A percentile compares a stretch with the other conserved stretches of the same genome.
Evolutionary conservation across 2,329 filamentous ascomycete species (phyloP).

Genomic region (Nothophoma quercina): DNA sequence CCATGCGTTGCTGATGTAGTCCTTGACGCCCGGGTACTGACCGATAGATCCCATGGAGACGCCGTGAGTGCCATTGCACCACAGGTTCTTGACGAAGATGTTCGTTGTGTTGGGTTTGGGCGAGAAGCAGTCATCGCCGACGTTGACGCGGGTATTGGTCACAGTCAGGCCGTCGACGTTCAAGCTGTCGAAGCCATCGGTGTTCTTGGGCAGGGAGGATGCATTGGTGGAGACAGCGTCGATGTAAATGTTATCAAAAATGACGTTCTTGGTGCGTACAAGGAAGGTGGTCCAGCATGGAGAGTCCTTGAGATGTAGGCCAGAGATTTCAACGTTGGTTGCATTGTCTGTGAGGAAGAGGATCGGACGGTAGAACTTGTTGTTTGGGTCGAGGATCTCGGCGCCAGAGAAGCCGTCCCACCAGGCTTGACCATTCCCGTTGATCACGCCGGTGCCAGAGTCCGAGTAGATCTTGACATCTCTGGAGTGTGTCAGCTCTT

Average conservation of each 20-base stretch:
- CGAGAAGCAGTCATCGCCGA: conserved; percentile 45
- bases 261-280: conserved; percentile 63
- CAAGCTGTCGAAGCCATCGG: conserved; percentile 68
- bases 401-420: conserved; percentile 56
- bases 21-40: conserved; percentile 41
- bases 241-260: conserved; percentile 62
- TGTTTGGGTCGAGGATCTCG: conserved; percentile 61
- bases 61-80: conserved; percentile 46
- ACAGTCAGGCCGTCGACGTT: conserved; percentile 62
- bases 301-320: conserved; percentile 67
- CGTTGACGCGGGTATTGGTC: conserved; percentile 47
- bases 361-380: conserved; percentile 66
- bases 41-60: conserved; percentile 44
- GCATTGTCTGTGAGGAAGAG: conserved; percentile 69
- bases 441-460: conserved; percentile 55
- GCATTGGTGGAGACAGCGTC: conserved; percentile 62
- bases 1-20: conserved; percentile 54
- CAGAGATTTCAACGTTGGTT: conserved; percentile 64
- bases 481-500: conserved; percentile 21
- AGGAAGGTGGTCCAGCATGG: conserved; percentile 72
- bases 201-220: conserved; percentile 63
- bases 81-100: conserved; percentile 43
- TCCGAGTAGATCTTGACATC: conserved; percentile 63
- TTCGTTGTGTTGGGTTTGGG: conserved; percentile 46
- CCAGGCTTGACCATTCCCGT: conserved; percentile 63